A percentile compares a stretch with the other conserved stretches of the same genome.
These are phyloP conservation scores for Blastocystis sp. DNA, from an alignment of 352 stramenopile genomes.

Conservation along the genomic window DNA sequence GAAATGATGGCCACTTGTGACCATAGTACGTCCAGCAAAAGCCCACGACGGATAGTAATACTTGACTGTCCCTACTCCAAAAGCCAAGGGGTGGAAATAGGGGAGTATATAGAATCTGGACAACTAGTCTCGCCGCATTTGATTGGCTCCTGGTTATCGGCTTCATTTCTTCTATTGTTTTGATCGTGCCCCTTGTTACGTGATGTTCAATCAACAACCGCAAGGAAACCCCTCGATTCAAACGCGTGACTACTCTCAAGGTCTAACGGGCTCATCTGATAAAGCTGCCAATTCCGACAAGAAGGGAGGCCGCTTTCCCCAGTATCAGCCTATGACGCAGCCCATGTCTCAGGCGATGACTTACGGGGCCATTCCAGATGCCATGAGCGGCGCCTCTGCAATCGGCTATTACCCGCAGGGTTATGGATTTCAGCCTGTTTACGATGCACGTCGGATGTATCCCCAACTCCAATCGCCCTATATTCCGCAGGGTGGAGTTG, in stretches of 20 bases:
- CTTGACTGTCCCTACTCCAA: not conserved
- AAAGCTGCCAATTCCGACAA: conserved; percentile 6
- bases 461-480: not conserved
- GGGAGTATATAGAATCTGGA: conserved; percentile 46
- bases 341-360: not conserved
- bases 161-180: conserved; percentile 57
- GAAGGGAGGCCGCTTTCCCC: not conserved
- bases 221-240: conserved; percentile 36
- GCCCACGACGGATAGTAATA: too few relatives aligned
- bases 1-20: too few relatives aligned
- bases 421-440: conserved; percentile 37
- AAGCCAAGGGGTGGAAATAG: not conserved
- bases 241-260: conserved; percentile 41
- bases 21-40: too few relatives aligned
- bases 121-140: conserved; percentile 11
- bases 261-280: not conserved
- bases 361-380: conserved; percentile 24
- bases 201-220: conserved; percentile 48
- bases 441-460: conserved; percentile 25
- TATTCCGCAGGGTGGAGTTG: not conserved
- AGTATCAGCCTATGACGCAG: not conserved
- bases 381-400: not conserved
- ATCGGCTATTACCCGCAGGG: not conserved
- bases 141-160: conserved; percentile 33
- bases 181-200: not conserved